Percentiles rank a stretch among this genome's conserved stretches.
Evolutionary conservation across 2,329 filamentous ascomycete genomes (phyloP).

Genomic region (Endocalyx cinctus): DNA sequence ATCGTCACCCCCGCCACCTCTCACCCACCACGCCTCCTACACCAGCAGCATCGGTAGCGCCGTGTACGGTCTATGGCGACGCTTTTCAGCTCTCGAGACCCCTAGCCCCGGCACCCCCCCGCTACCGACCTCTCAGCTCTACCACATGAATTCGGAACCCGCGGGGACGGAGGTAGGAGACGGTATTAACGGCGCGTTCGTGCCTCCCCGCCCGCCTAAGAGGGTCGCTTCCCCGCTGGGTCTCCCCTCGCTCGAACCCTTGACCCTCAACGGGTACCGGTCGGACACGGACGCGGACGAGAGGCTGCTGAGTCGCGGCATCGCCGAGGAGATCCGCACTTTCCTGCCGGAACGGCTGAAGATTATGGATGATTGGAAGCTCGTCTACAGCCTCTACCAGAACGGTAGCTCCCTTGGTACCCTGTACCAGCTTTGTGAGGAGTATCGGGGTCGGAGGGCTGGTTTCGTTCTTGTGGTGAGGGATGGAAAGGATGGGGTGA

Average conservation of each 20-base stretch:
- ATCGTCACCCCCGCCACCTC: slow-evolving; percentile 7
- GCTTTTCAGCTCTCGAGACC: slow-evolving; percentile 52
- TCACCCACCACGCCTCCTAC: slow-evolving; percentile 6
- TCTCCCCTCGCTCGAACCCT: slow-evolving; percentile 80
- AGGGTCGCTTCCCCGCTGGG: slow-evolving; percentile 75
- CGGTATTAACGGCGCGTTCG: slow-evolving; percentile 56
- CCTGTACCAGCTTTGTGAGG: slow-evolving; percentile 73
- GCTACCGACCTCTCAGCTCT: slow-evolving; percentile 14
- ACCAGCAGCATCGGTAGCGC: slow-evolving; percentile 23
- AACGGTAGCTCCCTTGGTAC: slow-evolving; percentile 85
- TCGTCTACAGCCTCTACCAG: slow-evolving; percentile 87
- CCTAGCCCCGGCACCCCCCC: slow-evolving; percentile 16
- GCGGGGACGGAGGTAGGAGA: slow-evolving; percentile 26
- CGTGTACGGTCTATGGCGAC: slow-evolving; percentile 58
- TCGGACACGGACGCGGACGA: slow-evolving; percentile 54
- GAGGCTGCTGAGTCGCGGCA: slow-evolving; percentile 62
- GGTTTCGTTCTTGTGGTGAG: slow-evolving; percentile 87
- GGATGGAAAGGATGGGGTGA: slow-evolving; percentile 69
- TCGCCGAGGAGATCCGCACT: slow-evolving; percentile 90
- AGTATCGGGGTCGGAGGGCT: slow-evolving; percentile 63
- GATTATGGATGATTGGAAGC: slow-evolving; percentile 78
- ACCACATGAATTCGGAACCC: slow-evolving; percentile 19
- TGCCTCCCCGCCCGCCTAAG: slow-evolving; percentile 40
- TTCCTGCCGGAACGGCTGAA: slow-evolving; percentile 83
- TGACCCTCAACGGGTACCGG: slow-evolving; percentile 65